Evolutionary conservation across 352 stramenopile species (phyloP).

Genomic region (Globisporangium spiculum): DNA sequence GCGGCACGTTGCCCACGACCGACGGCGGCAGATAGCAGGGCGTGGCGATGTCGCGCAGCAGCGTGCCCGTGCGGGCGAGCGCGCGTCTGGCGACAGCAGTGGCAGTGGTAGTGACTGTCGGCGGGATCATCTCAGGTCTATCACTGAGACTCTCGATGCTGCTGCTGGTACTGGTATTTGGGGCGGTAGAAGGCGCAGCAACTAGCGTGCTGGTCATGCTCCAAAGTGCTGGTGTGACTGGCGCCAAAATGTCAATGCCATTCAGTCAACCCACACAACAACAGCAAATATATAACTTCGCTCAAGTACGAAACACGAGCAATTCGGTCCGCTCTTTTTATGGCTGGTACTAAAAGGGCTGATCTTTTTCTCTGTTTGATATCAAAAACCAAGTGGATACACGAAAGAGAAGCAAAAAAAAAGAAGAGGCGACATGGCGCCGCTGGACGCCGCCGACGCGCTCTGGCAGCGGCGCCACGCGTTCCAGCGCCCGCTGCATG

Average conservation of each 20-base stretch:
- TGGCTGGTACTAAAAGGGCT: not conserved
- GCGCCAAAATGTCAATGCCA: not conserved
- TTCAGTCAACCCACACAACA: not conserved
- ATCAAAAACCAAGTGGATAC: not conserved
- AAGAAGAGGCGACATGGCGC: not conserved
- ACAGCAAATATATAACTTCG: not conserved
- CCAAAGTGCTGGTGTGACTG: not conserved
- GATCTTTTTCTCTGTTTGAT: not conserved
- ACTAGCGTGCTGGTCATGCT: constrained; percentile 24
- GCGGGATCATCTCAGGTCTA: constrained; percentile 28
- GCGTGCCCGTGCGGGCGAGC: constrained; percentile 34
- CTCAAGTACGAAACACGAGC: not conserved
- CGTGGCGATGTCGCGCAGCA: constrained; percentile 38
- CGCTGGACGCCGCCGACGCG: constrained; percentile 9
- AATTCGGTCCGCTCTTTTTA: not conserved
- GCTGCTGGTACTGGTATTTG: not conserved
- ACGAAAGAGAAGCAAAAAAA: not conserved
- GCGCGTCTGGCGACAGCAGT: constrained; percentile 7
- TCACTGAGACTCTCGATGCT: not conserved
- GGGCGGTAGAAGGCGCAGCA: not conserved
- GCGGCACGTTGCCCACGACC: constrained; percentile 62
- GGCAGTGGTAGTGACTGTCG: constrained; percentile 7
- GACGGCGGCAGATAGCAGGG: constrained; percentile 74
- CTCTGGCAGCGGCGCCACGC: constrained; percentile 36
- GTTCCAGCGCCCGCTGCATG: constrained; percentile 41